Percentiles rank a stretch among this genome's conserved stretches.
Conservation (phyloP, 192 early-diverging fungal species). For the Coemansia sp. region DNA sequence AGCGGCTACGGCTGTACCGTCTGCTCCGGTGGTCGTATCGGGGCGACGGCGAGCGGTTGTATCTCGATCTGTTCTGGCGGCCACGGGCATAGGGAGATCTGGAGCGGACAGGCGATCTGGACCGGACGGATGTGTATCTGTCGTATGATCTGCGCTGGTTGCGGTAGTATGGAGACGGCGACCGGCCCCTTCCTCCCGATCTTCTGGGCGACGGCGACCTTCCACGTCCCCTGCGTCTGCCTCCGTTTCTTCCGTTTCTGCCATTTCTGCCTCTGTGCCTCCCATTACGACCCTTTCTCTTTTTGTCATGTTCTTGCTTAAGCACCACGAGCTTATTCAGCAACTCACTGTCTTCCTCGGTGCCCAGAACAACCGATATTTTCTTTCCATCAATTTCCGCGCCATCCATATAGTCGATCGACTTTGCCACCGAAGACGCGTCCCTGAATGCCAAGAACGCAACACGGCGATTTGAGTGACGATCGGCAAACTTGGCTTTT, state of each 20-base stretch:
- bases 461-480: too few relatives aligned
- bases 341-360: neutral
- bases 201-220: slow-evolving; percentile 16
- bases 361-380: slow-evolving; percentile 9
- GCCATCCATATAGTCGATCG: slow-evolving; percentile 39
- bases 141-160: slow-evolving; percentile 14
- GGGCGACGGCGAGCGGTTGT: slow-evolving; percentile 43
- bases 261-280: neutral
- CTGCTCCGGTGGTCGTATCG: slow-evolving; percentile 23
- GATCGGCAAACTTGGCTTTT: too few relatives aligned
- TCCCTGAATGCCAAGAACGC: too few relatives aligned
- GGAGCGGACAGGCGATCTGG: slow-evolving; percentile 35
- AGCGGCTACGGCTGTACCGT: slow-evolving; percentile 44
- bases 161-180: slow-evolving; percentile 38
- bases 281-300: neutral
- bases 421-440: slow-evolving; percentile 7
- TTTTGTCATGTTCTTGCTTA: too few relatives aligned
- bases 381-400: slow-evolving; percentile 20
- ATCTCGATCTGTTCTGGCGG: slow-evolving; percentile 12
- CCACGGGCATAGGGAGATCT: slow-evolving; percentile 29
- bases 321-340: too few relatives aligned
- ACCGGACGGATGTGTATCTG: slow-evolving; percentile 27
- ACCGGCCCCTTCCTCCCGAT: slow-evolving; percentile 19
- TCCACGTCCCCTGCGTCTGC: slow-evolving; percentile 3
- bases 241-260: neutral